Evolutionary conservation across 805 yeast genomes (phyloP), one percentile per base, ranked within the genome.

Genomic region (Spathaspora passalidarum): DNA sequence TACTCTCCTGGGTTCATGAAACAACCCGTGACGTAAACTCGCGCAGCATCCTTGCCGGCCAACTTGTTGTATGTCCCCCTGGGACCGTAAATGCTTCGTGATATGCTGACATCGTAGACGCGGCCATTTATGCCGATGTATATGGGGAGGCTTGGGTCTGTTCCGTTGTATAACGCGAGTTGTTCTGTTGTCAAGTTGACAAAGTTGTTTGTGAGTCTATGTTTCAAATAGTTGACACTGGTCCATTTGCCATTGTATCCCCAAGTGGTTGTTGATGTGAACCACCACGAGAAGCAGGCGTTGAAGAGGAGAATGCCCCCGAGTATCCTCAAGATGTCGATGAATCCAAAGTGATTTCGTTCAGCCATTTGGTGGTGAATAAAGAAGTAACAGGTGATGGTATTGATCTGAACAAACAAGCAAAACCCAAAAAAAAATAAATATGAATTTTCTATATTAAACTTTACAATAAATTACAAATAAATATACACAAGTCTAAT

Each of bases 1-100:
- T 73, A 72, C 54, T 85, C 85, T 26, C 76, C 79, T 13, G 55
- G 60, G 26, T 71, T 69, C 35, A 63, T 59, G 48, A 86, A 80
- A 54, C 90, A 85, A 2, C 91, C 91, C 1, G 88, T 85, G 3
- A 78, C 82, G 54, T 76, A 83, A 16, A 85, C 86, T 22, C 91
- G 65, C 2, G 89, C 82, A 34, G 81, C 78, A 60, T 86, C 94
- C 37, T 66, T 66, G 1, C 92, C 94, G 25, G 82, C 74, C 55
- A 86, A 76, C 36, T 72, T 63, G 8, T 68, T 55, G 57, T 86
- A 86, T 0, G 79, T 56, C 11, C 63, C 63, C 0, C 69, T 63
- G 0, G 82, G 82, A 0, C 86, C 86, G 58, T 86, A 86, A 2
- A 81, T 63, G 5, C 58, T 64, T 1, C 72, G 63, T 10, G 76